phyloP scores from a whole-genome alignment of 192 early-diverging fungal genomes.

The Pilaira anomala region DNA sequence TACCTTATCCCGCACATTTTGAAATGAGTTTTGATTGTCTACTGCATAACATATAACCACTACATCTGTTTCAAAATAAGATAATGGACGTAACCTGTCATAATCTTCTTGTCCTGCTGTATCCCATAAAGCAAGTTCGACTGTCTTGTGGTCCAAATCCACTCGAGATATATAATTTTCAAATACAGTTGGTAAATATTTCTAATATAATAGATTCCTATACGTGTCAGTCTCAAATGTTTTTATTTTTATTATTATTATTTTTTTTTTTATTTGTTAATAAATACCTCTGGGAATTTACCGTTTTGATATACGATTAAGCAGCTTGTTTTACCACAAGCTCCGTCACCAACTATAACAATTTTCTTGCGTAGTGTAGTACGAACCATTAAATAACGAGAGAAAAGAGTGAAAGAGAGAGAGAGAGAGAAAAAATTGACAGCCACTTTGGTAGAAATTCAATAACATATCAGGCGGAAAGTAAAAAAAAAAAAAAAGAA shows the following conservation, averaged over 20 bases:
- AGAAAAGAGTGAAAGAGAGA: background rate
- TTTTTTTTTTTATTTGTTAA: background rate
- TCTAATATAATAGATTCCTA: background rate
- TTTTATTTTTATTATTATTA: background rate
- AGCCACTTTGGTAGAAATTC: background rate
- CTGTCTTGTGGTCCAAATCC: slow-evolving; percentile 12
- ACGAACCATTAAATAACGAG: background rate
- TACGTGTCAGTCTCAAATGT: background rate
- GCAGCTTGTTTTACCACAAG: slow-evolving; percentile 5
- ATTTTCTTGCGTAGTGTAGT: slow-evolving; percentile 10
- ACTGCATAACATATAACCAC: slow-evolving; percentile 14
- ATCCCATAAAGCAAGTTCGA: slow-evolving; percentile 23
- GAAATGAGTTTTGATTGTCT: slow-evolving; percentile 13
- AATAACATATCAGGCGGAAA: background rate
- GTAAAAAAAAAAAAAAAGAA: background rate
- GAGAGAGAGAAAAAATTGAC: background rate
- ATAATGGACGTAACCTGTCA: slow-evolving; percentile 14
- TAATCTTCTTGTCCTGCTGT: slow-evolving; percentile 16
- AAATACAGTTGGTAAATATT: slow-evolving; percentile 23
- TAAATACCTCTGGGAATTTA: slow-evolving; percentile 13
- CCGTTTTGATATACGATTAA: slow-evolving; percentile 19
- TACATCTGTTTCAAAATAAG: slow-evolving; percentile 11
- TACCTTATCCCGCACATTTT: slow-evolving; percentile 18
- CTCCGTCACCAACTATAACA: slow-evolving; percentile 9
- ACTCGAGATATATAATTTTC: slow-evolving; percentile 19